phyloP scores from a whole-genome alignment of 768 basidiomycete genomes.

The Boletus vermiculosoides region DNA sequence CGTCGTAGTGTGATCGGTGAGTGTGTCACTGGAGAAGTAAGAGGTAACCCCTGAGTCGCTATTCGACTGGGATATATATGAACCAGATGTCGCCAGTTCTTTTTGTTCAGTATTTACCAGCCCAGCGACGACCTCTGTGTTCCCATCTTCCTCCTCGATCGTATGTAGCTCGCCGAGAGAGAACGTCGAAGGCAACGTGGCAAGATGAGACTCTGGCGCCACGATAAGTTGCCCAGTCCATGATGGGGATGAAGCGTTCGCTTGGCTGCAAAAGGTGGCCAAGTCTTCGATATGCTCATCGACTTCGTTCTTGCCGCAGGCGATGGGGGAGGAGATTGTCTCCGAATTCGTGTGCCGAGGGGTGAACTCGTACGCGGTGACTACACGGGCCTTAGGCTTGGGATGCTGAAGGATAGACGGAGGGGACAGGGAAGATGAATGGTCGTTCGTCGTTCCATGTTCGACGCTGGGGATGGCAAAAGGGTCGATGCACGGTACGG shows the following conservation, averaged over 20 bases:
- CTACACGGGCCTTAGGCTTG: background rate
- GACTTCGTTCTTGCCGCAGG: background rate
- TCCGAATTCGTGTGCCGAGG: background rate
- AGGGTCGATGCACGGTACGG: background rate
- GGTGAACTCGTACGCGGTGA: background rate
- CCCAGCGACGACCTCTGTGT: background rate
- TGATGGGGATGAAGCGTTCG: background rate
- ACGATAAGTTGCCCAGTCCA: background rate
- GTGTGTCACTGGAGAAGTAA: conserved; percentile 9
- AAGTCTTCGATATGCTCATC: background rate
- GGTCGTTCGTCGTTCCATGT: background rate
- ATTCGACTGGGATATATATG: background rate
- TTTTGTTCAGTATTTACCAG: background rate
- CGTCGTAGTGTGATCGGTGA: conserved; percentile 1
- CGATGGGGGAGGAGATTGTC: background rate
- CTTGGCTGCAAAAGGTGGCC: background rate
- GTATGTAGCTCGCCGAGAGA: background rate
- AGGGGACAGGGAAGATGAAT: background rate
- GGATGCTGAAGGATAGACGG: background rate
- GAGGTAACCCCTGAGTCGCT: background rate
- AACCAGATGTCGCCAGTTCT: background rate
- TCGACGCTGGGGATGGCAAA: background rate
- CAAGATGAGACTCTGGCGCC: background rate
- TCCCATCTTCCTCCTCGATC: conserved; percentile 8
- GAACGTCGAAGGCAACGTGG: background rate